These are phyloP conservation scores for Lepidium africanum DNA, from an alignment of 345 rosid species.

Conservation along the genomic window DNA sequence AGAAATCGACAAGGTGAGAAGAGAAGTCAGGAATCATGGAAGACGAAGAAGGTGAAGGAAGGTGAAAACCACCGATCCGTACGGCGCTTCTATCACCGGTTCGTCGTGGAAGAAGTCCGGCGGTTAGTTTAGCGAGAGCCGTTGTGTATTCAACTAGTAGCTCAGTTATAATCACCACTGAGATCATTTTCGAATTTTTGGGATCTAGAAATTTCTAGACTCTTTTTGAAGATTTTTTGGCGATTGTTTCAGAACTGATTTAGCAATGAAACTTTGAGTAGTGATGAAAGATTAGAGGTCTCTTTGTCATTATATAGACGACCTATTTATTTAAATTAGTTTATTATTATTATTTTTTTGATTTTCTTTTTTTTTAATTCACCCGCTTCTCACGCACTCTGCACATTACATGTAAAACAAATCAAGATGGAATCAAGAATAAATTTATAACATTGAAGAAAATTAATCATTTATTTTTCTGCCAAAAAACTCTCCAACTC, in stretches of 20 bases:
- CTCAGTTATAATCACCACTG: slow-evolving; percentile 41
- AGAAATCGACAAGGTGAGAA: slow-evolving; percentile 29
- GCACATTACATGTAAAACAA: neutral
- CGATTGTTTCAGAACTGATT: too few relatives aligned
- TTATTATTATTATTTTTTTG: neutral
- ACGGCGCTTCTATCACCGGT: slow-evolving; percentile 12
- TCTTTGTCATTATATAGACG: slow-evolving; percentile 5
- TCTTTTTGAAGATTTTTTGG: neutral
- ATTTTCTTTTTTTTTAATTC: neutral
- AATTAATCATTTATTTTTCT: neutral
- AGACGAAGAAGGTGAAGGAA: slow-evolving; percentile 12
- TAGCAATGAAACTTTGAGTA: neutral
- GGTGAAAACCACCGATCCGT: slow-evolving; percentile 14
- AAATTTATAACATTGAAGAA: neutral
- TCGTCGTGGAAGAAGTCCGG: slow-evolving; percentile 29
- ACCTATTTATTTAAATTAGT: neutral
- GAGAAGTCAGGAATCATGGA: slow-evolving; percentile 25
- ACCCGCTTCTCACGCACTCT: slow-evolving; percentile 9
- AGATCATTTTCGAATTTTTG: slow-evolving; percentile 31
- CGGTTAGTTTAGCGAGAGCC: slow-evolving; percentile 41
- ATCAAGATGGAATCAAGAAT: neutral
- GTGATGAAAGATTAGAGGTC: slow-evolving; percentile 8
- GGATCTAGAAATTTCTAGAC: neutral
- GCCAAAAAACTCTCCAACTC: too few relatives aligned
- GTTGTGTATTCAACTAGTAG: slow-evolving; percentile 44